Percentiles rank a stretch among this genome's conserved stretches.
phyloP scores from a whole-genome alignment of 1,139 yeast species.

The Scheffersomyces titani region DNA sequence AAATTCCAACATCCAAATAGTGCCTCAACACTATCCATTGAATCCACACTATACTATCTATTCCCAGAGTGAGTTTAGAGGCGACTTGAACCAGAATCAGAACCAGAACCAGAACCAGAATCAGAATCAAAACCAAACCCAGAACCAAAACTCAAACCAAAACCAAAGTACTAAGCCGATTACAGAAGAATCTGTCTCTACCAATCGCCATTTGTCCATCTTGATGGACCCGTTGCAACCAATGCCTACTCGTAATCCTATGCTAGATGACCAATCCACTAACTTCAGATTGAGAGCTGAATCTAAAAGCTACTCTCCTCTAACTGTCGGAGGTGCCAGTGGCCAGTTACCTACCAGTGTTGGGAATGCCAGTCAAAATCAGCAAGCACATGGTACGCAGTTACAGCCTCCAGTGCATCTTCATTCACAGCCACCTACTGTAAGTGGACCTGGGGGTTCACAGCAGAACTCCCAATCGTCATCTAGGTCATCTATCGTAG shows the following conservation, averaged over 20 bases:
- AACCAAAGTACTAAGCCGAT: background rate
- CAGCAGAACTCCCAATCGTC: slow-evolving; percentile 7
- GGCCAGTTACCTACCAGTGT: slow-evolving; percentile 3
- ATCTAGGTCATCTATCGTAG: slow-evolving; percentile 7
- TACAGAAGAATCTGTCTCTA: background rate
- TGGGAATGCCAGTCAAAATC: slow-evolving; percentile 3
- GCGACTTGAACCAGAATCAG: slow-evolving; percentile 4
- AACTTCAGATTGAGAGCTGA: slow-evolving; percentile 8
- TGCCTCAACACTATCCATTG: slow-evolving; percentile 39
- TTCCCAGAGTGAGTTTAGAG: slow-evolving; percentile 6
- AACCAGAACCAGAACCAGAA: slow-evolving; percentile 2
- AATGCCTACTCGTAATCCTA: slow-evolving; percentile 16
- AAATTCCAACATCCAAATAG: slow-evolving; percentile 19
- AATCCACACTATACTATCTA: slow-evolving; percentile 38
- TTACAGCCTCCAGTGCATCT: background rate
- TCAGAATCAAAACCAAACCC: slow-evolving; percentile 1
- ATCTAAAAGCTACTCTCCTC: slow-evolving; percentile 14
- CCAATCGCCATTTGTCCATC: slow-evolving; percentile 27
- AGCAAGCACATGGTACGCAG: slow-evolving; percentile 1
- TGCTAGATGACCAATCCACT: background rate
- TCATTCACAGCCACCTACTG: background rate
- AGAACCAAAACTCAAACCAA: slow-evolving; percentile 1
- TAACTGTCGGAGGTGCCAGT: slow-evolving; percentile 10
- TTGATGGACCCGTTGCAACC: slow-evolving; percentile 39
- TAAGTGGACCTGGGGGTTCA: slow-evolving; percentile 1